phyloP scores from a whole-genome alignment of 164 flowering plant genomes.

The Brasenia schreberi region DNA sequence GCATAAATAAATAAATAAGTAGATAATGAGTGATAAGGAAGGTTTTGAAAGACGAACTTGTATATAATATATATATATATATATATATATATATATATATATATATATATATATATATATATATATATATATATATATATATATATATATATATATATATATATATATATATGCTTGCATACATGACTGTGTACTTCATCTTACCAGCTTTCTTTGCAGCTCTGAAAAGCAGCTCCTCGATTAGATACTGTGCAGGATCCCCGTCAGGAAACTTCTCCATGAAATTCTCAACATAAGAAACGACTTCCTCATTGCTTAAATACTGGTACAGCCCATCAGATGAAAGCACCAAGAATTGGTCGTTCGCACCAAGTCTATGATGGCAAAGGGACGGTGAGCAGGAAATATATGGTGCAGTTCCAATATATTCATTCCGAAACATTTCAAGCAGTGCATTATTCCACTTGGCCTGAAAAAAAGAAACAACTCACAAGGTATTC shows the following conservation, averaged over 20 bases:
- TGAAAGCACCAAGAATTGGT: slow-evolving; percentile 89
- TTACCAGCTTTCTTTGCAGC: slow-evolving; percentile 99
- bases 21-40: too few relatives aligned
- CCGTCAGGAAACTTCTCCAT: slow-evolving; percentile 97
- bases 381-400: slow-evolving; percentile 86
- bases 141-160: too few relatives aligned
- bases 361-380: slow-evolving; percentile 64
- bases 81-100: too few relatives aligned
- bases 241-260: slow-evolving; percentile 96
- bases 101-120: too few relatives aligned
- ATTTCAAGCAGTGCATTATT: slow-evolving; percentile 83
- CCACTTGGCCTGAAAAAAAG: slow-evolving; percentile 67
- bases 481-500: too few relatives aligned
- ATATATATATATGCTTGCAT: too few relatives aligned
- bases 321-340: slow-evolving; percentile 98
- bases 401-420: slow-evolving; percentile 81
- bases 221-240: slow-evolving; percentile 88
- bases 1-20: too few relatives aligned
- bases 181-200: neutral
- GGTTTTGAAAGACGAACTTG: too few relatives aligned
- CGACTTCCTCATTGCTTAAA: slow-evolving; percentile 89
- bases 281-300: slow-evolving; percentile 65
- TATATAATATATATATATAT: too few relatives aligned
- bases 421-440: slow-evolving; percentile 94
- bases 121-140: too few relatives aligned